Evolutionary conservation across 148 eudicot species (phyloP), one percentile per base, ranked within the genome.

Genomic region (Oxyria digyna): DNA sequence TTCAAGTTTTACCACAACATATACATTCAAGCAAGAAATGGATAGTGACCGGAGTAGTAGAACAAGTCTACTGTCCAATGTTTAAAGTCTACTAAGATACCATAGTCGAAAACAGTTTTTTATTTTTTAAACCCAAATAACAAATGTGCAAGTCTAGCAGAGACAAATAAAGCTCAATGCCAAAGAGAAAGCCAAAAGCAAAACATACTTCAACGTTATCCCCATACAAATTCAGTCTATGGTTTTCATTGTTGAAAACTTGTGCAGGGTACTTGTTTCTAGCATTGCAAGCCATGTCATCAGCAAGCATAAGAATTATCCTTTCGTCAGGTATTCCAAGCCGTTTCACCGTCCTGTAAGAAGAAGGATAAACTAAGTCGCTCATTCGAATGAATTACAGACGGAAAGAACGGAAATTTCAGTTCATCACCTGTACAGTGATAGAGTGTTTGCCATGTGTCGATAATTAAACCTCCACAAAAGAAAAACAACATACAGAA

Each of bases 241-340:
- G 98, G 72, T 93, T 93, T 75, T 93, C 96, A 80, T 93, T 93
- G 87, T 93, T 93, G 81, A 93, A 93, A 71, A 93, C 98, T 81
- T 89, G 98, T 27, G 98, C 98, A 74, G 98, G 96, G 75, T 87
- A 86, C 75, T 90, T 93, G 78, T 93, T 93, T 74, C 98, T 84
- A 45, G 98, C 78, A 82, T 93, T 93, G 85, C 98, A 93, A 68
- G 96, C 98, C 98, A 93, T 93, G 76, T 93, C 98, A 85, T 93
- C 98, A 72, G 98, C 96, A 74, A 93, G 72, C 98, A 93, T 93
- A 71, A 93, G 91, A 72, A 93, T 90, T 62, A 90, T 93, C 77
- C 98, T 89, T 75, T 93, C 98, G 80, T 93, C 98, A 6, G 98
- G 98, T 76, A 93, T 93, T 69, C 98, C 98, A 37, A 93, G 78